phyloP scores from a whole-genome alignment of 495 filamentous ascomycete species.

The Massariosphaeria phaeospora region DNA sequence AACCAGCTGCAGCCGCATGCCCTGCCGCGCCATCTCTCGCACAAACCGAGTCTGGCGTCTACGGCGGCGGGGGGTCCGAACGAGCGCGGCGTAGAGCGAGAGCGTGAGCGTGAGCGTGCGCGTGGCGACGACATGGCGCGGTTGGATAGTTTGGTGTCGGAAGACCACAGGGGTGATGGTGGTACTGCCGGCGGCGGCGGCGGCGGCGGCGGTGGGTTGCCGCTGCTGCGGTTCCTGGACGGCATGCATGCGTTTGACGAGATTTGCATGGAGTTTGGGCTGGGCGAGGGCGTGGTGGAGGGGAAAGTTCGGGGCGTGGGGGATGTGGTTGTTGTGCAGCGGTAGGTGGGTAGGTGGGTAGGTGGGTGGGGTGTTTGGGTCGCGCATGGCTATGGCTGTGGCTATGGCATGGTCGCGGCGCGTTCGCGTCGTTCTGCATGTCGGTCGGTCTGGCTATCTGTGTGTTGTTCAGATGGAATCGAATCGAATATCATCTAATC shows the following conservation, averaged over 20 bases:
- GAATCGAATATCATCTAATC: too few relatives aligned
- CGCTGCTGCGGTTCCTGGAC: conserved; percentile 65
- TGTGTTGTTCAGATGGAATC: too few relatives aligned
- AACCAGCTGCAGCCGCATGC: background rate
- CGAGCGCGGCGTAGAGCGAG: background rate
- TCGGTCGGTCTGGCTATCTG: too few relatives aligned
- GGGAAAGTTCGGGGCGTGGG: conserved; percentile 33
- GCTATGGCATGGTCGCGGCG: too few relatives aligned
- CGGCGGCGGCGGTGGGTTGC: conserved; percentile 22
- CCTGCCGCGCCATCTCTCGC: conserved; percentile 5
- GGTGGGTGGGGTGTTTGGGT: too few relatives aligned
- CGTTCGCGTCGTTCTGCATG: too few relatives aligned
- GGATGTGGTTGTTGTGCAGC: conserved; percentile 17
- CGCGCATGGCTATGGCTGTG: too few relatives aligned
- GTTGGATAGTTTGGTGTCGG: conserved; percentile 6
- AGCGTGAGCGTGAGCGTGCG: background rate
- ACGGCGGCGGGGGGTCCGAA: background rate
- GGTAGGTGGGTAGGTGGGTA: too few relatives aligned
- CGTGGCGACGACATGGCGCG: background rate
- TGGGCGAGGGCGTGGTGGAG: conserved; percentile 55
- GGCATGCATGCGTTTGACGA: conserved; percentile 83
- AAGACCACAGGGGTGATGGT: conserved; percentile 20
- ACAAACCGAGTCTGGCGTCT: conserved; percentile 8
- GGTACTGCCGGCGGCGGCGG: too few relatives aligned
- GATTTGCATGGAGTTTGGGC: conserved; percentile 72